A percentile compares a stretch with the other conserved stretches of the same genome.
Evolutionary conservation across 164 flowering plant species (phyloP).

Genomic region (Umbellularia californica): DNA sequence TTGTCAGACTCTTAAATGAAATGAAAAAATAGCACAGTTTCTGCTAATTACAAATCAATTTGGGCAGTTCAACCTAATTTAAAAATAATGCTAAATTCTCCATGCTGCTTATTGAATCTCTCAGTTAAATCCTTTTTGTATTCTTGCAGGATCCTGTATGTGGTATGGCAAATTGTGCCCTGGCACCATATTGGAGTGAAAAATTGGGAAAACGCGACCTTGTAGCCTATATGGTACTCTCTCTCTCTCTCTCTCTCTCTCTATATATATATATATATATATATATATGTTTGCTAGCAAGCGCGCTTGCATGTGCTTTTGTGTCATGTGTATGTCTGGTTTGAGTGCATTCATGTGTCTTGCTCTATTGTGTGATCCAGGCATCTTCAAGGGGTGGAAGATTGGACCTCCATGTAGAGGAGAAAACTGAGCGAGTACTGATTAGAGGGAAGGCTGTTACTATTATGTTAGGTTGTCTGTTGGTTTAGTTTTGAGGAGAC

Average conservation of each 20-base stretch:
- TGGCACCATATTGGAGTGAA: slow-evolving; percentile 66
- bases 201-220: slow-evolving; percentile 58
- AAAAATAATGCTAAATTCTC: neutral
- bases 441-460: slow-evolving; percentile 59
- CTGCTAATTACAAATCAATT: neutral
- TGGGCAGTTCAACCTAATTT: neutral
- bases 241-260: slow-evolving; percentile 12
- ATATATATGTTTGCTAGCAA: too few species aligned
- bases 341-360: too few species aligned
- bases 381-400: slow-evolving; percentile 78
- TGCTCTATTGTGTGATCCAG: slow-evolving; percentile 19
- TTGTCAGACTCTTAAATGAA: too few species aligned
- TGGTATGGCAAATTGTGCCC: slow-evolving; percentile 81
- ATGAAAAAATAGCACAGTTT: too few species aligned
- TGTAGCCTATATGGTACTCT: slow-evolving; percentile 45
- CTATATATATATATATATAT: neutral
- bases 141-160: slow-evolving; percentile 67
- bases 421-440: slow-evolving; percentile 44
- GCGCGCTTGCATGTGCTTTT: too few species aligned
- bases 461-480: slow-evolving; percentile 65
- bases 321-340: too few species aligned
- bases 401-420: slow-evolving; percentile 49
- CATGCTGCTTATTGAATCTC: too few species aligned
- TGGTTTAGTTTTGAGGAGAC: slow-evolving; percentile 23
- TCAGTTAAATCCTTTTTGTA: neutral